These are phyloP conservation scores for Parastagonospora nodorum DNA, from an alignment of 2,329 filamentous ascomycete species.

Conservation along the genomic window DNA sequence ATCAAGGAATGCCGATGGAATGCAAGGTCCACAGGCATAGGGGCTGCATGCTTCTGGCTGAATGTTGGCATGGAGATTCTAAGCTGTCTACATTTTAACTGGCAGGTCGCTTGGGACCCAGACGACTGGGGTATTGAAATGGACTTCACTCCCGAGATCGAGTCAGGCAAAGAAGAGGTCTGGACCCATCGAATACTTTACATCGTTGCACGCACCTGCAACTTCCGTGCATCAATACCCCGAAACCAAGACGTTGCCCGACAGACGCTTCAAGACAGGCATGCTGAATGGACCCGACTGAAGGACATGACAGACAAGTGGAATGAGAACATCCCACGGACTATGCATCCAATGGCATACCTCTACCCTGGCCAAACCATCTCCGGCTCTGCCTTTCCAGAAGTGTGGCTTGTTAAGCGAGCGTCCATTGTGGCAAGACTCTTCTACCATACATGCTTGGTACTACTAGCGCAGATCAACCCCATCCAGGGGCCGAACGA, in stretches of 20 bases:
- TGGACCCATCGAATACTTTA: conserved; percentile 92
- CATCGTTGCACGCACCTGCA: conserved; percentile 83
- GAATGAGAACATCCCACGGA: conserved; percentile 77
- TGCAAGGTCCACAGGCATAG: conserved; percentile 76
- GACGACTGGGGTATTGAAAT: conserved; percentile 89
- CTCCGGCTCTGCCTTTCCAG: conserved; percentile 78
- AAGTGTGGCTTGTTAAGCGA: conserved; percentile 86
- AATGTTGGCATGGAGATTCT: conserved; percentile 91
- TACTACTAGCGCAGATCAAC: conserved; percentile 78
- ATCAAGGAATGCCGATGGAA: conserved; percentile 93
- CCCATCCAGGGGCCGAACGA: conserved; percentile 67
- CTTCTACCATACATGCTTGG: conserved; percentile 87
- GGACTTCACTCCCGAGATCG: conserved; percentile 65
- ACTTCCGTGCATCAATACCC: conserved; percentile 76
- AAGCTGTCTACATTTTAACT: conserved; percentile 84
- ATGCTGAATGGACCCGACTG: conserved; percentile 78
- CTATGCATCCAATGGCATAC: conserved; percentile 86
- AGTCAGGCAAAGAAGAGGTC: conserved; percentile 72
- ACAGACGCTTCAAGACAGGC: conserved; percentile 66
- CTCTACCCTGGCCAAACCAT: conserved; percentile 69
- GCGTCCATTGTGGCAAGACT: conserved; percentile 80
- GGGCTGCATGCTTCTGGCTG: conserved; percentile 90
- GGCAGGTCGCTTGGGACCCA: conserved; percentile 85
- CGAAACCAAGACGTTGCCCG: conserved; percentile 64
- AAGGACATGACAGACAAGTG: conserved; percentile 82